Evolutionary conservation across 177 flowering plant genomes (phyloP), one percentile per base, ranked within the genome.

Genomic region (Tripterygium wilfordii): DNA sequence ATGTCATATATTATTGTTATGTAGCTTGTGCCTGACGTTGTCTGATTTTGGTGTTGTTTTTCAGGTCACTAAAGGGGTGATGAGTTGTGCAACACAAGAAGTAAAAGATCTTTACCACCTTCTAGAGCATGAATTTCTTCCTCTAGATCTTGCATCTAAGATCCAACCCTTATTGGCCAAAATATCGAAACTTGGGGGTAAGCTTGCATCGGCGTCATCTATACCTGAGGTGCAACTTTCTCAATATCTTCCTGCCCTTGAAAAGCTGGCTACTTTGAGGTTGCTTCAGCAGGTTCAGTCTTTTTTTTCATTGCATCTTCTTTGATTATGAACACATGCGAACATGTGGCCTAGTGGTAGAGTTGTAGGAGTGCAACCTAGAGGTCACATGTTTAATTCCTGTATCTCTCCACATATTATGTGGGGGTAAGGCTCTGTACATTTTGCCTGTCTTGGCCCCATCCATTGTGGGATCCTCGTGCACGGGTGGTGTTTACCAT

Each of bases 171-270:
- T 90, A 72, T 48, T 94, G 43, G 29, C 61, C 28, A 87, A 79
- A 71, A 68, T 90, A 7, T 74, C 99, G 12, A 89, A 81, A 48
- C 45, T 77, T 45, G 95, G 97, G 24, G 97, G 96, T 6, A 94
- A 85, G 71, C 70, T 90, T 26, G 56, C 82, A 41, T 80, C 95
- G 29, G 95, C 84, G 46, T 76, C 97, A 40, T 79, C 97, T 36
- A 77, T 87, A 20, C 95, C 99, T 8, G 96, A 90, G 65, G 78
- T 94, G 48, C 90, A 85, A 28, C 64, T 94, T 19, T 79, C 85
- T 9, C 77, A 84, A 36, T 94, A 81, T 77, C 75, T 85, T 69
- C 87, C 83, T 38, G 66, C 88, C 22, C 57, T 94, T 64, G 94
- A 94, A 55, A 94, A 80, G 66, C 85, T 94, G 32, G 77, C 87